These are phyloP conservation scores for Thermochaetoides thermophila DNA, from an alignment of 495 filamentous ascomycete genomes.

Conservation along the genomic window DNA sequence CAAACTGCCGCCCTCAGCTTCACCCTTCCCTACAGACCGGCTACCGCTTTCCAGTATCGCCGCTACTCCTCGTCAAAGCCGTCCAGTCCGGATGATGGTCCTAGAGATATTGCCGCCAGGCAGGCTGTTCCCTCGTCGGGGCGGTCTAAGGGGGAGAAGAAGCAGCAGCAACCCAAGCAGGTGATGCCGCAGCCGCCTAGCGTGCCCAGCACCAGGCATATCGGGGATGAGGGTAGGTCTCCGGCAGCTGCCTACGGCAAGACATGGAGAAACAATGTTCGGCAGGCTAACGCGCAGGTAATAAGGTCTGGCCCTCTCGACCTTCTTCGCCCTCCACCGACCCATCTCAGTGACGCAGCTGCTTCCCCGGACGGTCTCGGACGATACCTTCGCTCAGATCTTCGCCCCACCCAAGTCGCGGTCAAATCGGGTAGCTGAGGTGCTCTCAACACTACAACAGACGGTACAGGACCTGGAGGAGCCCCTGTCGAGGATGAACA, in stretches of 20 bases:
- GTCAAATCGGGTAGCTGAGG: slow-evolving; percentile 40
- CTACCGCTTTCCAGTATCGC: slow-evolving; percentile 25
- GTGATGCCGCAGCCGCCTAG: slow-evolving; percentile 46
- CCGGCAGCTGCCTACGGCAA: too few species aligned
- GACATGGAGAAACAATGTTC: too few species aligned
- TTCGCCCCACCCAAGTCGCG: slow-evolving; percentile 51
- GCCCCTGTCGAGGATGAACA: slow-evolving; percentile 26
- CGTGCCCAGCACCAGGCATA: slow-evolving; percentile 70
- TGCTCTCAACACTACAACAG: slow-evolving; percentile 63
- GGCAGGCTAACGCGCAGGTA: too few species aligned
- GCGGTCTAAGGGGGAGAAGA: slow-evolving; percentile 30
- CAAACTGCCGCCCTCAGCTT: slow-evolving; percentile 19
- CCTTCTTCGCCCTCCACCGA: slow-evolving; percentile 91
- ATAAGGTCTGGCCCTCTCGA: slow-evolving; percentile 80
- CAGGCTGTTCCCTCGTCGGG: slow-evolving; percentile 25
- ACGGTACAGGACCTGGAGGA: slow-evolving; percentile 59
- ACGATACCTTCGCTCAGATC: slow-evolving; percentile 64
- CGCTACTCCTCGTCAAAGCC: slow-evolving; percentile 44
- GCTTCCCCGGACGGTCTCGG: slow-evolving; percentile 55
- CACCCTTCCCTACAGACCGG: slow-evolving; percentile 22
- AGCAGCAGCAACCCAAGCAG: slow-evolving; percentile 30
- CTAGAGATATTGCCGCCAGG: slow-evolving; percentile 30
- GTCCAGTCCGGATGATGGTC: slow-evolving; percentile 37
- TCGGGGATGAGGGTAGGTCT: slow-evolving; percentile 57
- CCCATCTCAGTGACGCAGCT: slow-evolving; percentile 77